phyloP scores from a whole-genome alignment of 257 asterid genomes.

The Primulina huaijiensis region DNA sequence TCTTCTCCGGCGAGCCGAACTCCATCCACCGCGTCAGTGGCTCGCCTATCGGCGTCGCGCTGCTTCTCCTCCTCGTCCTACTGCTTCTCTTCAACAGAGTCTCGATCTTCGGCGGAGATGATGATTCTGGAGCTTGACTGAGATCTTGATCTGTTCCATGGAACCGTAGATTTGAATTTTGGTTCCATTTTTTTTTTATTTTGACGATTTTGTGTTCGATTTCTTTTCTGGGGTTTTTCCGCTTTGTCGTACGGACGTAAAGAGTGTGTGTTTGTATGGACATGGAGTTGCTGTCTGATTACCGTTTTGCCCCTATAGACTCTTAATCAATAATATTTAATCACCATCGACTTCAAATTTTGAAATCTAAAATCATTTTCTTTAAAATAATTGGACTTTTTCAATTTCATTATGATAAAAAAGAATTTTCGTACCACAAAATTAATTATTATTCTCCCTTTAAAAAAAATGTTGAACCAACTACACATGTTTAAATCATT shows the following conservation, averaged over 20 bases:
- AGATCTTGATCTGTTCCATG: neutral
- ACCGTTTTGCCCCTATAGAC: neutral
- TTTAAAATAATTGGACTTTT: too few species aligned
- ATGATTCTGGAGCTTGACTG: constrained; percentile 67
- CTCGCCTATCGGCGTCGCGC: constrained; percentile 86
- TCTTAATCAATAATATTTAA: neutral
- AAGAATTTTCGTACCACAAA: too few species aligned
- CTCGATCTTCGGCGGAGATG: constrained; percentile 82
- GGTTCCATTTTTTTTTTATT: too few species aligned
- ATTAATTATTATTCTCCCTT: too few species aligned
- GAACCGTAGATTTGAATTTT: too few species aligned
- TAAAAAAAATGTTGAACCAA: too few species aligned
- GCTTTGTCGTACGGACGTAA: neutral
- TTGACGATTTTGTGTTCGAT: neutral
- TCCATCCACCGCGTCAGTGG: constrained; percentile 82
- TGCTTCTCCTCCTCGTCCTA: constrained; percentile 59
- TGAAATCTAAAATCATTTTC: too few species aligned
- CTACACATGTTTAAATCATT: too few species aligned
- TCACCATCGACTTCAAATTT: too few species aligned
- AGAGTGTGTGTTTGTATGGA: neutral
- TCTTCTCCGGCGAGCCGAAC: constrained; percentile 69
- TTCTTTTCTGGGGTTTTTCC: too few species aligned
- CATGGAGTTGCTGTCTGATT: neutral
- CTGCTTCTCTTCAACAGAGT: constrained; percentile 63
- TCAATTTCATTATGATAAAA: too few species aligned